Evolutionary conservation across 441 rosid genomes (phyloP), one percentile per base, ranked within the genome.

Genomic region (Eruca vesicaria): DNA sequence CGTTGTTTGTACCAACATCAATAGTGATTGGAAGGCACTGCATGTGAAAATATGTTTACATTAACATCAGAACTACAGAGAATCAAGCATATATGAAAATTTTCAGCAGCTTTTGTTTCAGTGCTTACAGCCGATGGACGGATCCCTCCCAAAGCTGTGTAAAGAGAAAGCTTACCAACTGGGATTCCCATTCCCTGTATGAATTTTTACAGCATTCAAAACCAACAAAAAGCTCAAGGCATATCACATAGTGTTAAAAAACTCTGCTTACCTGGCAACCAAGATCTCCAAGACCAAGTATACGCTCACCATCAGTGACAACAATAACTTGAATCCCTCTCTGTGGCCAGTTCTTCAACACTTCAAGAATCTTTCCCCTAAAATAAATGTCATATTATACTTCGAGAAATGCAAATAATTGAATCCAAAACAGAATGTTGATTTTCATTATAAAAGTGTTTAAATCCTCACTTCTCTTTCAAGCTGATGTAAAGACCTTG

Each of bases 101-200:
- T 1, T 45, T 31, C 53, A 68, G 63, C 38, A 14, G 63, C 26
- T 56, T 36, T 35, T 67, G 10, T 57, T 29, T 52, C 21, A 14
- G 68, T 68, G 36, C 89, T 83, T 85, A 91, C 97, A 5, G 90
- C 89, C 33, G 95, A 89, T 23, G 97, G 95, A 71, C 88, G 90
- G 63, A 91, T 61, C 35, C 97, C 97, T 69, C 97, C 97, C 1
- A 91, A 74, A 28, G 98, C 97, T 36, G 97, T 89, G 70, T 92
- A 92, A 4, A 93, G 83, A 69, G 97, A 79, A 70, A 93, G 91
- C 79, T 93, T 93, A 20, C 98, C 97, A 0, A 93, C 97, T 20
- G 98, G 98, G 61, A 93, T 93, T 8, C 98, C 98, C 97, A 93
- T 93, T 77, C 97, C 97, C 95, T 92, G 84, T 50, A 33, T 62